These are phyloP conservation scores for Rubroboletus pulcherrimus DNA, from an alignment of 768 basidiomycete genomes.

Conservation along the genomic window DNA sequence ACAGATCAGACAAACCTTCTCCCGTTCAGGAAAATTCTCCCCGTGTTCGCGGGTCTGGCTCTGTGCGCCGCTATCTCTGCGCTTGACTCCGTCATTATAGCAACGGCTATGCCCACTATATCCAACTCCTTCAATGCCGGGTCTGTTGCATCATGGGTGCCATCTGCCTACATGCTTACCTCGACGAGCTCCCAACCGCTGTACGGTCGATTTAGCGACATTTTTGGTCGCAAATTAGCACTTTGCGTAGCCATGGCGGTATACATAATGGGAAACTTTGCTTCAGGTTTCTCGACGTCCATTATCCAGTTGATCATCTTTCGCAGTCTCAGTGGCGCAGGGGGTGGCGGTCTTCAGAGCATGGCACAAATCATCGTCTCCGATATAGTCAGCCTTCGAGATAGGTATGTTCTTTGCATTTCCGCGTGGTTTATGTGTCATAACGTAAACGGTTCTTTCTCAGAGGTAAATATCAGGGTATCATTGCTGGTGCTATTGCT, in stretches of 20 bases:
- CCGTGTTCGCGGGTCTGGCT: slow-evolving; percentile 58
- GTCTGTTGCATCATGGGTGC: slow-evolving; percentile 56
- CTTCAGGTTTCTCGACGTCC: slow-evolving; percentile 61
- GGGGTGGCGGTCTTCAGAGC: slow-evolving; percentile 68
- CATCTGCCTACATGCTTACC: slow-evolving; percentile 66
- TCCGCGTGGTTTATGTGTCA: not conserved
- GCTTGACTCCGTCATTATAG: slow-evolving; percentile 70
- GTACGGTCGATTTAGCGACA: slow-evolving; percentile 62
- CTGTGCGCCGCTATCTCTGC: slow-evolving; percentile 59
- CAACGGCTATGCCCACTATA: slow-evolving; percentile 71
- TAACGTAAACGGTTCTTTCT: not conserved
- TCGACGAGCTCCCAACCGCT: slow-evolving; percentile 40
- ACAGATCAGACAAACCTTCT: slow-evolving; percentile 79
- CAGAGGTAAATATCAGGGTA: slow-evolving; percentile 76
- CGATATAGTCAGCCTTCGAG: slow-evolving; percentile 67
- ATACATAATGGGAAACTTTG: slow-evolving; percentile 63
- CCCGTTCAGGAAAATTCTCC: slow-evolving; percentile 58
- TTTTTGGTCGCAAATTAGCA: slow-evolving; percentile 61
- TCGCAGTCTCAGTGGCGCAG: slow-evolving; percentile 63
- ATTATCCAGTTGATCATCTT: slow-evolving; percentile 69
- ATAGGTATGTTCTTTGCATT: slow-evolving; percentile 39
- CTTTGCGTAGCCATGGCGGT: slow-evolving; percentile 56
- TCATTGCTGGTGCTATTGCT: slow-evolving; percentile 53
- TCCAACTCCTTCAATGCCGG: slow-evolving; percentile 58
- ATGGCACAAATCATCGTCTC: slow-evolving; percentile 69